Evolutionary conservation across 495 filamentous ascomycete species (phyloP), one percentile per base, ranked within the genome.

Genomic region (Annulohypoxylon moriforme): DNA sequence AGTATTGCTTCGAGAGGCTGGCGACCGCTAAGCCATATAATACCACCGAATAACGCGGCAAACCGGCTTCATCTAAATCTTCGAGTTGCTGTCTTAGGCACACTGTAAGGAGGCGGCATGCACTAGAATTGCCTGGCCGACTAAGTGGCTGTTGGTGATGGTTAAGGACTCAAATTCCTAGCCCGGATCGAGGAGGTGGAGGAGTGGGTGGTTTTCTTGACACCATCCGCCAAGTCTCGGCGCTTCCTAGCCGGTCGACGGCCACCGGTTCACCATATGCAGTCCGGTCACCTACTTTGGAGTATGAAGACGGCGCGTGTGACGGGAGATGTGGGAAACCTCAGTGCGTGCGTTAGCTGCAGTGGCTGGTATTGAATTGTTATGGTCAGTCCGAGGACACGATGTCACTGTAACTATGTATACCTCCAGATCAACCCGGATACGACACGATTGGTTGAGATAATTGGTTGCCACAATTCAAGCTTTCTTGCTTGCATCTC

Each of bases 301-400:
- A 42, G 31, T 56, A 24, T 36, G n/a, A 22, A 60, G 64, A 59
- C 31, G 38, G 42, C 9, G 25, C 47, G 55, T 40, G 33, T 33
- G 27, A 49, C 65, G n/a, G n/a, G 33, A 10, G 16, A 62, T 13
- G 49, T 62, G 47, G 47, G 55, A 53, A 58, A 61, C 22, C 1
- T 33, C 24, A 16, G 10, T 38, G 10, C 31, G 13, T 53, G 57
- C 24, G 25, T 9, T 53, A 57, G 27, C 6, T 56, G 40, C 27
- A 66, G 34, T 71, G 62, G 68, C 38, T 49, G 20, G 24, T 40
- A 67, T 62, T 36, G 18, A 67, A 61, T 58, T 27, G 3, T 40
- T 50, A 52, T 34, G 63, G 57, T 22, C 44, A 13, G 31, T 27
- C 11, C 10, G 9, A 57, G 34, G 47, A 40, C 20, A 58, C 34